Percentiles rank a stretch among this genome's conserved stretches.
phyloP scores from a whole-genome alignment of 257 asterid genomes.

The Solanum chaucha region DNA sequence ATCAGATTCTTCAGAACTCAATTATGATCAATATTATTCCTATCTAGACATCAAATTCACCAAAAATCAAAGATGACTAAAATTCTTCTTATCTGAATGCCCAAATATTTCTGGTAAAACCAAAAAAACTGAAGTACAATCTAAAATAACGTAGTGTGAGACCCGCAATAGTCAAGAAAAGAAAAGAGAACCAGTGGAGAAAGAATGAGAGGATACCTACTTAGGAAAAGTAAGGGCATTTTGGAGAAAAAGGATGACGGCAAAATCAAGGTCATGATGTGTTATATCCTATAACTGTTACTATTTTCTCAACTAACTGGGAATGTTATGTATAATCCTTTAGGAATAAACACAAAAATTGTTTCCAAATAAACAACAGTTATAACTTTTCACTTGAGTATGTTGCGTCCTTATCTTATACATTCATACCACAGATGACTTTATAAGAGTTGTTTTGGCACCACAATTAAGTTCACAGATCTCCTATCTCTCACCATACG shows the following conservation, averaged over 20 bases:
- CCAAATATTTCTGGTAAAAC: not conserved
- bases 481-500: not conserved
- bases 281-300: not conserved
- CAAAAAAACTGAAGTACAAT: not conserved
- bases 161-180: not conserved
- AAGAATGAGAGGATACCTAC: not conserved
- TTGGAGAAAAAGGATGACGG: not conserved
- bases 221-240: not conserved
- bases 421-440: not conserved
- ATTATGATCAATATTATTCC: not conserved
- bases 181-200: not conserved
- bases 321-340: not conserved
- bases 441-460: not conserved
- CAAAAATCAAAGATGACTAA: not conserved
- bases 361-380: not conserved
- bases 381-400: not conserved
- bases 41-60: not conserved
- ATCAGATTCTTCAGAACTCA: not conserved
- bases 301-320: not conserved
- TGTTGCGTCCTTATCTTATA: not conserved
- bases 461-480: not conserved
- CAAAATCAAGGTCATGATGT: not conserved
- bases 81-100: not conserved
- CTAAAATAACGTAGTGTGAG: not conserved
- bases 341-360: not conserved